Conservation (phyloP, 495 filamentous ascomycete genomes). For the Penicillium longicatenatum region DNA sequence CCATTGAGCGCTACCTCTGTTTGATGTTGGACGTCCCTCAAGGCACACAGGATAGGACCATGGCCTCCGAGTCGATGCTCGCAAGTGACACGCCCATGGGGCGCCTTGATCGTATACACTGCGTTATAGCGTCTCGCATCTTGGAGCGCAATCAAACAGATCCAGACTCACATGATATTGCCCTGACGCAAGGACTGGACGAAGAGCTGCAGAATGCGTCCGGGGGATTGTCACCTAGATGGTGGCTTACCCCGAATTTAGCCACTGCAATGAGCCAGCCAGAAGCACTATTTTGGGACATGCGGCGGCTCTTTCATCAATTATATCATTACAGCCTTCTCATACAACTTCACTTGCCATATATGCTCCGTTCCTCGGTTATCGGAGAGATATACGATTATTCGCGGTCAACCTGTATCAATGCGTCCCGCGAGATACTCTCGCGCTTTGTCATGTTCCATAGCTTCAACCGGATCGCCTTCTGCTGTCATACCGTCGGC, state of each 20-base stretch:
- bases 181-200: slow-evolving; percentile 42
- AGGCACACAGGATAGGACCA: slow-evolving; percentile 35
- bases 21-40: slow-evolving; percentile 53
- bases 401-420: slow-evolving; percentile 42
- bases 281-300: slow-evolving; percentile 23
- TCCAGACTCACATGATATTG: slow-evolving; percentile 11
- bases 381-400: slow-evolving; percentile 24
- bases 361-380: slow-evolving; percentile 19
- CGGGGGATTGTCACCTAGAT: slow-evolving; percentile 30
- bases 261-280: slow-evolving; percentile 3
- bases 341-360: slow-evolving; percentile 33
- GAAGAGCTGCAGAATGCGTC: slow-evolving; percentile 41
- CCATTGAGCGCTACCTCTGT: slow-evolving; percentile 47
- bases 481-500: slow-evolving; percentile 48
- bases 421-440: slow-evolving; percentile 47
- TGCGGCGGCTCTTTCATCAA: slow-evolving; percentile 32
- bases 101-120: slow-evolving; percentile 25
- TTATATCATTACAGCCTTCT: slow-evolving; percentile 44
- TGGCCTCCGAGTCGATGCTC: slow-evolving; percentile 16
- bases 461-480: slow-evolving; percentile 25
- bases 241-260: slow-evolving; percentile 35
- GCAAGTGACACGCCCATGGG: slow-evolving; percentile 18
- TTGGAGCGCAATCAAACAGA: slow-evolving; percentile 45
- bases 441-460: slow-evolving; percentile 42
- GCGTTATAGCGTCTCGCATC: slow-evolving; percentile 35